Percentiles rank a stretch among this genome's conserved stretches.
Evolutionary conservation across 768 basidiomycete species (phyloP).

Genomic region (Exsudoporus frostii): DNA sequence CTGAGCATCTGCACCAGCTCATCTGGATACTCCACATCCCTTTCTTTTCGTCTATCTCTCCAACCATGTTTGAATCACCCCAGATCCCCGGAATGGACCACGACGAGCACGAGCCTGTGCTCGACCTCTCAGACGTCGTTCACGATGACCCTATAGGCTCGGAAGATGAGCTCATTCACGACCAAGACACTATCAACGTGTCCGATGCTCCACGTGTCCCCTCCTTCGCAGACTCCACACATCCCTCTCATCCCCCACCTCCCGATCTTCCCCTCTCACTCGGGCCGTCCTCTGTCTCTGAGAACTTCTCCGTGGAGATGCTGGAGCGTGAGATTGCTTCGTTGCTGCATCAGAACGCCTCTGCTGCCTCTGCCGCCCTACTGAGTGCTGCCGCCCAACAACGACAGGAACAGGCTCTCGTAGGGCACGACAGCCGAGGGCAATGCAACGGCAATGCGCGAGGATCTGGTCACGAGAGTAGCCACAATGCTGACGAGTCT

Average conservation of each 20-base stretch:
- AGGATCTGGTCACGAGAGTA: slow-evolving; percentile 7
- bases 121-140: slow-evolving; percentile 81
- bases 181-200: slow-evolving; percentile 28
- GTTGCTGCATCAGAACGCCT: slow-evolving; percentile 71
- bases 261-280: slow-evolving; percentile 35
- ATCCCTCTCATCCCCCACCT: slow-evolving; percentile 16
- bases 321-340: slow-evolving; percentile 76
- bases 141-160: slow-evolving; percentile 74
- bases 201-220: slow-evolving; percentile 31
- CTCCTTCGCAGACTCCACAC: slow-evolving; percentile 22
- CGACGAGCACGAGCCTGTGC: slow-evolving; percentile 59
- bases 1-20: not conserved
- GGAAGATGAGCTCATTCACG: slow-evolving; percentile 40
- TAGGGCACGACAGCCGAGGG: slow-evolving; percentile 36
- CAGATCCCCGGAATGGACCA: slow-evolving; percentile 38
- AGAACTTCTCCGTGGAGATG: slow-evolving; percentile 64
- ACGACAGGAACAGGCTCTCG: slow-evolving; percentile 44
- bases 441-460: slow-evolving; percentile 19
- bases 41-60: not conserved
- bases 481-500: slow-evolving; percentile 15
- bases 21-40: not conserved
- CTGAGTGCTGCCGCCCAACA: slow-evolving; percentile 68
- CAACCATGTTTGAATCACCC: not conserved
- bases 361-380: slow-evolving; percentile 62
- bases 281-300: slow-evolving; percentile 39